A percentile compares a stretch with the other conserved stretches of the same genome.
These are phyloP conservation scores for Cladosporium sp. DNA, from an alignment of 2,329 filamentous ascomycete species.

Conservation along the genomic window DNA sequence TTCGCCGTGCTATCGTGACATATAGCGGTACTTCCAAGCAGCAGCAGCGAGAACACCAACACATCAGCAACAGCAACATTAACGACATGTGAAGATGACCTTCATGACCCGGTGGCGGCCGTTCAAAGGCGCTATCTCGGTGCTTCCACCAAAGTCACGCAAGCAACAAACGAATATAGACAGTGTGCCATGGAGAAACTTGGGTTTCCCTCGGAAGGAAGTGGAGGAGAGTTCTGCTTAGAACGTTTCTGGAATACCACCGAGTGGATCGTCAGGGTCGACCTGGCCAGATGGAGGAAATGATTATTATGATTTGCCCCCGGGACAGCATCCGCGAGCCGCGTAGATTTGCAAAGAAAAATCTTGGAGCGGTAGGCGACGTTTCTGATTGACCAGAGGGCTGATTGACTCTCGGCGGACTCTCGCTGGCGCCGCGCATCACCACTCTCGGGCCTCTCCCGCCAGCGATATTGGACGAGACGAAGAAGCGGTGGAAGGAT, in stretches of 20 bases:
- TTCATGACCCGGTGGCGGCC: slow-evolving; percentile 1
- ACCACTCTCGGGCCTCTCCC: background rate
- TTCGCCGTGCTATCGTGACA: no score
- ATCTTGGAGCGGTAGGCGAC: background rate
- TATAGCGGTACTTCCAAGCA: background rate
- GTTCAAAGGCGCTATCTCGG: slow-evolving; percentile 11
- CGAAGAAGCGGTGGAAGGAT: slow-evolving; percentile 1
- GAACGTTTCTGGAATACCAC: slow-evolving; percentile 1
- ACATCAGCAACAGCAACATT: no score
- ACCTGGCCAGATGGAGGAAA: background rate
- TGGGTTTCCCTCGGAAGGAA: background rate
- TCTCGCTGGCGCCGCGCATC: slow-evolving; percentile 4
- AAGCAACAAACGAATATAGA: background rate
- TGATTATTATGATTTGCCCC: background rate
- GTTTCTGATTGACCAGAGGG: background rate
- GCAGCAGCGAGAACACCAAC: no score
- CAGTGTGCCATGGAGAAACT: slow-evolving; percentile 5
- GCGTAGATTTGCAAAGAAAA: background rate
- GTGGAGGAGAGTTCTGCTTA: background rate
- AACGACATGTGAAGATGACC: slow-evolving; percentile 4
- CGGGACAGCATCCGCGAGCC: slow-evolving; percentile 9
- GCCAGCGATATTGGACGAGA: background rate
- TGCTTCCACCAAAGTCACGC: background rate
- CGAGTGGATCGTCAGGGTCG: no score
- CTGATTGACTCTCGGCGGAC: background rate